Evolutionary conservation across 768 basidiomycete species (phyloP), one percentile per base, ranked within the genome.

Genomic region (Calocera viscosa): DNA sequence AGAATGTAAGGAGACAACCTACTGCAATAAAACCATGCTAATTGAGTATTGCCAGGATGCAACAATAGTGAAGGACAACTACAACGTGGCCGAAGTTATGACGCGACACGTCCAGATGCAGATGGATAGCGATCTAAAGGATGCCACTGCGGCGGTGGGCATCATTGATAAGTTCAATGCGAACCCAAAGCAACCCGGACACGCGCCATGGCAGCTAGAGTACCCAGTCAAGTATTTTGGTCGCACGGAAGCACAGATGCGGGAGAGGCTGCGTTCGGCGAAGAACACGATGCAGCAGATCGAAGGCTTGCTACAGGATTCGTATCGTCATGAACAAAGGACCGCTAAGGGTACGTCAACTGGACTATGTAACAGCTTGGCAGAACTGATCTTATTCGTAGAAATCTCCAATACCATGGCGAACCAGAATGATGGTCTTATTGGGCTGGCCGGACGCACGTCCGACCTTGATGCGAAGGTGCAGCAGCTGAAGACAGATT

Each of bases 401-500:
- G 53, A 60, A 32, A 60, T 60, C 11, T 60, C 53, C 8, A 60
- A 60, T 32, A 26, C 53, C 5, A 10, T 60, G 53, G 53, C 5
- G 30, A 60, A 60, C 26, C 53, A 60, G 19, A 60, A 11, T 22
- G 53, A 60, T 7, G 53, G 84, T 3, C 91, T 91, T 75, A 81
- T 91, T 28, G 80, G 87, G 2, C 82, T 93, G 26, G 91, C 90
- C 7, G 83, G 81, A 68, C 89, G 85, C 75, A 88, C 88, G 1
- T 89, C 90, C 19, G 79, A 84, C 1, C 76, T 90, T 1, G 86
- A 92, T 67, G 81, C 82, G 1, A 88, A 91, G 70, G 74, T 92
- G 28, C 86, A 90, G 72, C 87, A 86, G 76, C 82, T 93, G 71
- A 90, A 90, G 74, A 75, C 78, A 11, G 73, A 87, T 12, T 91